Evolutionary conservation across 1,284 basidiomycete species (phyloP), one percentile per base, ranked within the genome.

Genomic region (Fomitiporia mediterranea): DNA sequence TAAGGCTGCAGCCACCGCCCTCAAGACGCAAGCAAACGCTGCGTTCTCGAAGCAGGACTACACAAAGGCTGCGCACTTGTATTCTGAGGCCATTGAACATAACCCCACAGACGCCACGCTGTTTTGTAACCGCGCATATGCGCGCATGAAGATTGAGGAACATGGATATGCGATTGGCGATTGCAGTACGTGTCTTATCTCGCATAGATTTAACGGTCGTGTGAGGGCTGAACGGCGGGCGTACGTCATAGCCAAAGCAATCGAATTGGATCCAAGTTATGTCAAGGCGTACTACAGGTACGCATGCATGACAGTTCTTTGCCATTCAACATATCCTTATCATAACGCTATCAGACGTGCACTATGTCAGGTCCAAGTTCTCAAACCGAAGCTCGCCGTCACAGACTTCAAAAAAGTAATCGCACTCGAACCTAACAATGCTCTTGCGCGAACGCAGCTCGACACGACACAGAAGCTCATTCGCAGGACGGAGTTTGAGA

Each of bases 401-500:
- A 72, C 80, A 19, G 94, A 98, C 72, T 89, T 97, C 71, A 91
- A 87, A 71, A 91, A 86, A 70, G 86, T 96, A 6, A 72, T 97
- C 25, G 69, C 78, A n/a, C 72, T 98, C 3, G 97, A 99, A 66
- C 95, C 96, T 0, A 79, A 82, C 38, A 99, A 99, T 70, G 82
- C 84, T 28, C 73, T 82, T 3, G 90, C 96, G 13, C 81, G 86
- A 60, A 74, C 81, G 38, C 94, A 98, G 70, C 74, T 98, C 60
- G 81, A 86, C 28, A 84, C 90, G 28, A 98, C 96, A 0, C 86
- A 91, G 69, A 99, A 98, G 74, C 80, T 98, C 48, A 78, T 94
- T 54, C 80, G 91, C 37, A 86, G 83, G 66, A 86, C 90, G 57
- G 90, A 93, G 65, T 94, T 94, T 63, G 91, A 95, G 70, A 94